Conservation (phyloP, 306 rosid genomes). For the Corylus avellana region DNA sequence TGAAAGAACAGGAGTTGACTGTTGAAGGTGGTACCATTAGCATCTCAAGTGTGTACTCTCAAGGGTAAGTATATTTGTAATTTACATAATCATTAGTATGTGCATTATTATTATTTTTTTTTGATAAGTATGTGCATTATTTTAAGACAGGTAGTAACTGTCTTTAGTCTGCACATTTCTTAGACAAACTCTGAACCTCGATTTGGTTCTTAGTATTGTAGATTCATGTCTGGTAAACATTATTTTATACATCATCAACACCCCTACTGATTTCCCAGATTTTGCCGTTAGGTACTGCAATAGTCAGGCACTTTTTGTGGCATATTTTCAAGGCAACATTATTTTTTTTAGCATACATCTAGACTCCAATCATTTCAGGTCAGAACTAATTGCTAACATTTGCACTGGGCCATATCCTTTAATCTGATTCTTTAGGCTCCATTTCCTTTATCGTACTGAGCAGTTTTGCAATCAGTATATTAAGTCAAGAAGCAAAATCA, state of each 20-base stretch:
- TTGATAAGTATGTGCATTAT: neutral
- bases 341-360: neutral
- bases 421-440: neutral
- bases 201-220: neutral
- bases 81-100: neutral
- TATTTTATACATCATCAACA: neutral
- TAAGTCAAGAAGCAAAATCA: neutral
- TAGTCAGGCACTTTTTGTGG: neutral
- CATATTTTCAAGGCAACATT: neutral
- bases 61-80: conserved; percentile 64
- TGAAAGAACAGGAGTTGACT: conserved; percentile 73
- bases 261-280: neutral
- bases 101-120: neutral
- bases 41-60: conserved; percentile 88
- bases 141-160: neutral
- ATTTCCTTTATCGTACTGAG: neutral
- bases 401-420: neutral
- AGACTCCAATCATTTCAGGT: neutral
- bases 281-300: neutral
- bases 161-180: neutral
- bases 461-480: neutral
- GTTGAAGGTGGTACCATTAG: conserved; percentile 87
- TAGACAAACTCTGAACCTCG: neutral
- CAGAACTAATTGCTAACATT: neutral
- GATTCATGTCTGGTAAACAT: neutral